Percentiles rank a stretch among this genome's conserved stretches.
Evolutionary conservation across 371 early-diverging fungal species (phyloP).

Genomic region (Coemansia sp.): DNA sequence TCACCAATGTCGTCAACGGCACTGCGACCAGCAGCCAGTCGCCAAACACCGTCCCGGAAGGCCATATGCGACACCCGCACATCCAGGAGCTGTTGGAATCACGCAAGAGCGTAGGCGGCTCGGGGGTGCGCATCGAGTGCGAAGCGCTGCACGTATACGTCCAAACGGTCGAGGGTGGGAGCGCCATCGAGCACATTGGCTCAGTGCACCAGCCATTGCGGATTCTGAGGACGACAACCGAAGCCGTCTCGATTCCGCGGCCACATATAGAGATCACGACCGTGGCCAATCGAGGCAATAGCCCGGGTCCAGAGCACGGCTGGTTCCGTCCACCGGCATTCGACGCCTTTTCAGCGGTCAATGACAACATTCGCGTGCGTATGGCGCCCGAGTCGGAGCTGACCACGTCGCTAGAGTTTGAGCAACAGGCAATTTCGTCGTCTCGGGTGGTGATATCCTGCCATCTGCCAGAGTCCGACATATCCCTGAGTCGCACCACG

Average conservation of each 20-base stretch:
- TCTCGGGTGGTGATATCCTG: constrained; percentile 62
- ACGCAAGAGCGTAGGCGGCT: constrained; percentile 45
- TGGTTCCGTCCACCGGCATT: constrained; percentile 44
- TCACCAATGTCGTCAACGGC: constrained; percentile 49
- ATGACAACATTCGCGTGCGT: constrained; percentile 46
- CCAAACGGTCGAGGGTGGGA: constrained; percentile 37
- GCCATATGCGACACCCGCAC: constrained; percentile 48
- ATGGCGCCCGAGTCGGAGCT: constrained; percentile 48
- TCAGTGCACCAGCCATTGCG: constrained; percentile 35
- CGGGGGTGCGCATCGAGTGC: constrained; percentile 46
- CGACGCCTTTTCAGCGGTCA: constrained; percentile 43
- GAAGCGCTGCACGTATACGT: constrained; percentile 31
- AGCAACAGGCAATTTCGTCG: constrained; percentile 37
- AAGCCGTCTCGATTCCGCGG: constrained; percentile 34
- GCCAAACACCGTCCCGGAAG: constrained; percentile 33
- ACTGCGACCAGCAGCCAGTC: constrained; percentile 48
- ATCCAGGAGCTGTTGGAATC: constrained; percentile 49
- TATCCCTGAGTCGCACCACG: constrained; percentile 58
- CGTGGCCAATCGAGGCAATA: constrained; percentile 12
- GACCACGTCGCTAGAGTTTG: constrained; percentile 44
- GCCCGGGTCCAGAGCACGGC: neutral
- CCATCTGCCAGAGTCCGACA: constrained; percentile 63
- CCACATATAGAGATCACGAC: constrained; percentile 50
- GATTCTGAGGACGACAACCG: neutral
- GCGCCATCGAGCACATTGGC: constrained; percentile 31